Base-by-base conservation (phyloP, 1,284 basidiomycete species). In the Sanghuangporus baumii region DNA sequence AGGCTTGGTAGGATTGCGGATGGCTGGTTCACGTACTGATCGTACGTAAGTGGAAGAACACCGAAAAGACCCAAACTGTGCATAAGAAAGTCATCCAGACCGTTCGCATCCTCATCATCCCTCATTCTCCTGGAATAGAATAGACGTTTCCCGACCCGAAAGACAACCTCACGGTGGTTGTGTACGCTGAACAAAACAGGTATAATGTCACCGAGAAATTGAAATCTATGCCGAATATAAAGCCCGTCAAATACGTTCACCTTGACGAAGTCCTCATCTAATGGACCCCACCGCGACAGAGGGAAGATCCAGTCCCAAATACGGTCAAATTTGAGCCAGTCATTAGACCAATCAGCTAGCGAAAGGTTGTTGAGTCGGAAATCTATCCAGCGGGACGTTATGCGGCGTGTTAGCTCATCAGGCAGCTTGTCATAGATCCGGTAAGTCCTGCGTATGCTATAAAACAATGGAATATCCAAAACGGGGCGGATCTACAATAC, bases 321-420 rank as follows among this genome's bases (percentile, higher is more conserved):
- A 31, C 46, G 18, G 14, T 50, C 51, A 38, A 58, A 58, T 14
- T 4, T n/a, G 12, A 41, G 6, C 61, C 61, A 62, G 38, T 62
- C 55, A 51, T 47, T 57, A n/a, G 61, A 62, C 61, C 61, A 62
- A 34, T 34, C 43, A 9, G 34, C 20, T 3, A 62, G 6, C 20
- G 23, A 20, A 5, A 20, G 59, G 20, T 20, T 6, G 16, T 38
- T 40, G 1, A 5, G 14, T 1, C 36, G 4, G n/a, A 3, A 26
- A 40, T 18, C 51, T 11, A 11, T 16, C 50, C 59, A 41, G 16
- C 4, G 4, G 18, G 20, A 31, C 16, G 14, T 37, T 36, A 36
- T 34, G 3, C n/a, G 31, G 1, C 16, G 16, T 9, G 14, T 6
- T 14, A 12, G 2, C 4, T 34, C 16, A 36, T 6, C 6, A 36